phyloP scores from a whole-genome alignment of 2,329 filamentous ascomycete species.

The Raffaelea arxii region DNA sequence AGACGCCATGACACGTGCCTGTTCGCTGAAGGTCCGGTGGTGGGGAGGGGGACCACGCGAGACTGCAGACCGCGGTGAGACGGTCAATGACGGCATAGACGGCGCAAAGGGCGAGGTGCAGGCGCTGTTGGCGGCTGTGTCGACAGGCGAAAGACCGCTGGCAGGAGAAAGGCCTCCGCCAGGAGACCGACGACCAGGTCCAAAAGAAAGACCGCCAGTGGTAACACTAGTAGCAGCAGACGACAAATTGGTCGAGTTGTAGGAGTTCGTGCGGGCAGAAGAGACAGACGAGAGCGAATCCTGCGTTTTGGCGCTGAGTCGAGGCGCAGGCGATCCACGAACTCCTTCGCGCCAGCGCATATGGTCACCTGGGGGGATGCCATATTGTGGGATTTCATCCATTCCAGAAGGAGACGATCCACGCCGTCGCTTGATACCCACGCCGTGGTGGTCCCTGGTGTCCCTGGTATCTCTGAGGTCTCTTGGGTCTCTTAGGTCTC shows the following conservation, averaged over 20 bases:
- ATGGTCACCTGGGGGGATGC: conserved; percentile 30
- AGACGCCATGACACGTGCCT: conserved; percentile 30
- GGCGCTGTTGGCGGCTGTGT: conserved; percentile 17
- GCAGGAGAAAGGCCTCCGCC: conserved; percentile 31
- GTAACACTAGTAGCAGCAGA: conserved; percentile 33
- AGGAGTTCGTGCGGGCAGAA: conserved; percentile 35
- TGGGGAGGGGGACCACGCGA: conserved; percentile 31
- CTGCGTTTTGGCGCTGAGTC: conserved; percentile 36
- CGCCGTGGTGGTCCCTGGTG: conserved; percentile 24
- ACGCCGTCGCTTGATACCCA: conserved; percentile 44
- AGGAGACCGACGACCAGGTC: conserved; percentile 33
- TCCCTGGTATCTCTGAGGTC: no score
- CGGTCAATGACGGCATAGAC: conserved; percentile 36
- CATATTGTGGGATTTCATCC: conserved; percentile 29
- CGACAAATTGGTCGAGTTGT: conserved; percentile 35
- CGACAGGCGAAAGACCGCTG: conserved; percentile 40
- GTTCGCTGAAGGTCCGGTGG: conserved; percentile 35
- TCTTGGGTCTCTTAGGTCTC: no score
- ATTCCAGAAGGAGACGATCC: conserved; percentile 44
- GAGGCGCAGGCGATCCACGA: conserved; percentile 42
- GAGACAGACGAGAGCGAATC: conserved; percentile 35
- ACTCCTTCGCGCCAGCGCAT: conserved; percentile 37
- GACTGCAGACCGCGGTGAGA: conserved; percentile 38
- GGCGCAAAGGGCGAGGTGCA: conserved; percentile 40
- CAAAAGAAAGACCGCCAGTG: conserved; percentile 28